A percentile compares a stretch with the other conserved stretches of the same genome.
phyloP scores from a whole-genome alignment of 805 yeast species.

The Yamadazyma ubonensis region DNA sequence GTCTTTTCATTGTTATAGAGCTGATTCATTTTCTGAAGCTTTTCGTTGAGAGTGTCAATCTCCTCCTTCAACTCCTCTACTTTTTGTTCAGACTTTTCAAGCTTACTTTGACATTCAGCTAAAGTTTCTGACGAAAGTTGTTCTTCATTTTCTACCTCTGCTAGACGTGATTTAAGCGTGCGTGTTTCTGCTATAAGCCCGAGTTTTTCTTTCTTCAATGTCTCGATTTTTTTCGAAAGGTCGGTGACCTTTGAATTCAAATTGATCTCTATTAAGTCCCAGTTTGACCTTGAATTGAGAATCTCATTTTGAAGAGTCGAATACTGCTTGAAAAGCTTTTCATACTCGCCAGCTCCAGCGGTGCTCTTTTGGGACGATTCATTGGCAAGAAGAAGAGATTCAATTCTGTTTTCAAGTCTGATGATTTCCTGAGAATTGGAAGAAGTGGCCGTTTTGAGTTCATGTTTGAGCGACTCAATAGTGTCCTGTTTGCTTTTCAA shows the following conservation, averaged over 20 bases:
- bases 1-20: slow-evolving; percentile 32
- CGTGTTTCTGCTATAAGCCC: slow-evolving; percentile 33
- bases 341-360: slow-evolving; percentile 35
- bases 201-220: slow-evolving; percentile 26
- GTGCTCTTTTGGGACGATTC: slow-evolving; percentile 36
- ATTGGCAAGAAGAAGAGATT: slow-evolving; percentile 58
- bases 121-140: neutral
- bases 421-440: slow-evolving; percentile 44
- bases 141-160: slow-evolving; percentile 1
- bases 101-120: neutral
- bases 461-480: slow-evolving; percentile 29
- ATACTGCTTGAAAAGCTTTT: slow-evolving; percentile 47
- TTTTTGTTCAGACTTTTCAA: slow-evolving; percentile 1
- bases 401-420: slow-evolving; percentile 68
- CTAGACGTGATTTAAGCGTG: slow-evolving; percentile 9
- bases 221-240: slow-evolving; percentile 27
- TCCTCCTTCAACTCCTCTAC: slow-evolving; percentile 3
- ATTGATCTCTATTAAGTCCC: slow-evolving; percentile 77
- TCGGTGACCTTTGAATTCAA: slow-evolving; percentile 37
- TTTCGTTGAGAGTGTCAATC: slow-evolving; percentile 16
- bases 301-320: slow-evolving; percentile 67
- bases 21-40: slow-evolving; percentile 30
- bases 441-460: slow-evolving; percentile 34
- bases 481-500: slow-evolving; percentile 32
- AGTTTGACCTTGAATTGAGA: slow-evolving; percentile 72